These are phyloP conservation scores for Diplodia corticola DNA, from an alignment of 2,329 filamentous ascomycete species.

Conservation along the genomic window DNA sequence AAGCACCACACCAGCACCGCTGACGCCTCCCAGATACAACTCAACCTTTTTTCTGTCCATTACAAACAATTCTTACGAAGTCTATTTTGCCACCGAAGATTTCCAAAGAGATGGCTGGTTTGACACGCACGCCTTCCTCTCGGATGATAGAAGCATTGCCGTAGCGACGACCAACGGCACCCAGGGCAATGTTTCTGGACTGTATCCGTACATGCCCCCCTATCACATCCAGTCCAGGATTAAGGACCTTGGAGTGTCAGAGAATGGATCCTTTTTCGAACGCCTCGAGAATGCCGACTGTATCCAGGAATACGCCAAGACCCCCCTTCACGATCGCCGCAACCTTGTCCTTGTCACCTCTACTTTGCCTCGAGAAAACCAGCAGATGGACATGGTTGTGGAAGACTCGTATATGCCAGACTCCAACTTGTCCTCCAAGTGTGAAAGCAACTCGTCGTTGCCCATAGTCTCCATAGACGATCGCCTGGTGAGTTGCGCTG, in stretches of 20 bases:
- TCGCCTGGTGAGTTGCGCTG: background rate
- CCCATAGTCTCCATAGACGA: background rate
- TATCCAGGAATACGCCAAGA: slow-evolving; percentile 27
- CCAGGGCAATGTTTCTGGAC: background rate
- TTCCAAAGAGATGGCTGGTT: slow-evolving; percentile 24
- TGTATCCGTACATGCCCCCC: background rate
- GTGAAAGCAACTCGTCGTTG: background rate
- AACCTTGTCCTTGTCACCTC: slow-evolving; percentile 26
- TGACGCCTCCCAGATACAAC: slow-evolving; percentile 29
- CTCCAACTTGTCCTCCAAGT: background rate
- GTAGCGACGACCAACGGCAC: background rate
- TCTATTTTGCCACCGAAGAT: slow-evolving; percentile 25
- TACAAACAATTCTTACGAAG: slow-evolving; percentile 26
- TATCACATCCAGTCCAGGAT: background rate
- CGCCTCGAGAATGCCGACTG: slow-evolving; percentile 25
- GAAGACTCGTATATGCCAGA: too few species aligned
- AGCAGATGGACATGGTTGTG: background rate
- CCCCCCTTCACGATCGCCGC: slow-evolving; percentile 24
- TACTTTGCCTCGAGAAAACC: background rate
- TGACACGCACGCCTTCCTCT: background rate
- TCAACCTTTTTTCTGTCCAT: slow-evolving; percentile 31
- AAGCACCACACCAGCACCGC: background rate
- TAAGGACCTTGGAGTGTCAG: background rate
- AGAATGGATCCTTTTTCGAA: slow-evolving; percentile 7
- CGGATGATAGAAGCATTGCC: background rate